Evolutionary conservation across 495 filamentous ascomycete species (phyloP).

Genomic region (Penicillium coffeae): DNA sequence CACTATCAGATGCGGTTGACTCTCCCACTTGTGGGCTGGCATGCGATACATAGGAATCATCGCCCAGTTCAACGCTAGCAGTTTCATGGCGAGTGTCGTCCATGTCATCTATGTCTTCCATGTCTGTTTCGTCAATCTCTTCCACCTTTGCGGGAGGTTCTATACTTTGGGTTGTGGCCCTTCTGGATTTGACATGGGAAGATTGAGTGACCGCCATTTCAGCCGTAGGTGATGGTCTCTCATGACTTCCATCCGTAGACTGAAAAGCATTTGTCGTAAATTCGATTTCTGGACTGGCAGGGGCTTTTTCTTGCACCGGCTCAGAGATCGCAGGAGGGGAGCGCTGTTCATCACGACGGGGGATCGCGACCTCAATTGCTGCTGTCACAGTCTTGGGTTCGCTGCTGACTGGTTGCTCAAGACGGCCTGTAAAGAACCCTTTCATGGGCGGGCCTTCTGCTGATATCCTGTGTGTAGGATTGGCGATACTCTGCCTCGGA

Average conservation of each 20-base stretch:
- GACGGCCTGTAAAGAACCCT: no score
- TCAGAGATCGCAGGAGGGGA: no score
- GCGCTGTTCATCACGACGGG: no score
- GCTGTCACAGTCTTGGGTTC: no score
- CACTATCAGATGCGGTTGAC: neutral
- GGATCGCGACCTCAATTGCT: no score
- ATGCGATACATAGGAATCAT: conserved; percentile 16
- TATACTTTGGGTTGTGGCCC: neutral
- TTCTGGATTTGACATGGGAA: neutral
- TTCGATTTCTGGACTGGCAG: neutral
- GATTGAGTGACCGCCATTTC: neutral
- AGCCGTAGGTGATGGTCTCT: neutral
- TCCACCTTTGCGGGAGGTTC: neutral
- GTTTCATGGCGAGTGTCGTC: conserved; percentile 31
- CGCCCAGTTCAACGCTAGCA: conserved; percentile 44
- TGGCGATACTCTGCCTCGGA: no score
- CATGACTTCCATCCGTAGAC: neutral
- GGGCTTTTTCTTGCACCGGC: neutral
- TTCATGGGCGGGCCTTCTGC: no score
- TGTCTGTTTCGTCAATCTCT: conserved; percentile 12
- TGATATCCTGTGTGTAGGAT: no score
- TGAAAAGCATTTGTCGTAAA: neutral
- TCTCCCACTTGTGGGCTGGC: neutral
- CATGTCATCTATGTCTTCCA: conserved; percentile 10
- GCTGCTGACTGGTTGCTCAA: no score